phyloP scores from a whole-genome alignment of 495 filamentous ascomycete species.

The Sphaerosporella brunnea region DNA sequence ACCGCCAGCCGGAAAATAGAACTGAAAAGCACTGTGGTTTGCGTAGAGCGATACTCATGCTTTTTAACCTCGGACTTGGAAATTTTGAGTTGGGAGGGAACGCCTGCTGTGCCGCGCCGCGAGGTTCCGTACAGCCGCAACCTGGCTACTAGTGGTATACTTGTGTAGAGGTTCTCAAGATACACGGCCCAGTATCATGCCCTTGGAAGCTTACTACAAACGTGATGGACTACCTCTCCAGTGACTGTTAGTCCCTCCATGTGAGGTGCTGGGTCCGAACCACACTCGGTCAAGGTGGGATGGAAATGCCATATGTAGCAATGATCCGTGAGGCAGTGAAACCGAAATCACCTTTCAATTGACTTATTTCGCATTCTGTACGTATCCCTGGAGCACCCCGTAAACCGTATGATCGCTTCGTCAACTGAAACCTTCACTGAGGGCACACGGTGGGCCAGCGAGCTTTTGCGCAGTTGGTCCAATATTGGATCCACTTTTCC shows the following conservation, averaged over 20 bases:
- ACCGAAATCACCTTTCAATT: constrained; percentile 8
- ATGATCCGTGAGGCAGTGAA: constrained; percentile 4
- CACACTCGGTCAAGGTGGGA: background rate
- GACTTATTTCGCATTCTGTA: constrained; percentile 17
- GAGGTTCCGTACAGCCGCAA: background rate
- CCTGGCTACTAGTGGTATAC: constrained; percentile 1
- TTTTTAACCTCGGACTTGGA: constrained; percentile 3
- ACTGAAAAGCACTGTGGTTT: background rate
- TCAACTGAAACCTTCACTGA: constrained; percentile 7
- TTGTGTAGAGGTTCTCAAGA: constrained; percentile 8
- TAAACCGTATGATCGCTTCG: constrained; percentile 10
- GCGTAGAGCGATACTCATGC: background rate
- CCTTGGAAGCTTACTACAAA: background rate
- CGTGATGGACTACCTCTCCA: background rate
- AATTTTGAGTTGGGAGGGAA: constrained; percentile 5
- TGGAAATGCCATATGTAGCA: constrained; percentile 8
- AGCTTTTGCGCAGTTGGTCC: background rate
- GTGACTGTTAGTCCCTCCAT: background rate
- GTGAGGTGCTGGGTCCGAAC: constrained; percentile 3
- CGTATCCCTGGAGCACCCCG: constrained; percentile 4
- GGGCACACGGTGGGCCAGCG: background rate
- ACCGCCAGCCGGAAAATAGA: constrained; percentile 9
- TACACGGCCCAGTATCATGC: constrained; percentile 3
- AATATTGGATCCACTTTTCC: constrained; percentile 8
- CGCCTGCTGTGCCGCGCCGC: background rate